phyloP scores from a whole-genome alignment of 768 basidiomycete species.

The Lactifluus pinguis region DNA sequence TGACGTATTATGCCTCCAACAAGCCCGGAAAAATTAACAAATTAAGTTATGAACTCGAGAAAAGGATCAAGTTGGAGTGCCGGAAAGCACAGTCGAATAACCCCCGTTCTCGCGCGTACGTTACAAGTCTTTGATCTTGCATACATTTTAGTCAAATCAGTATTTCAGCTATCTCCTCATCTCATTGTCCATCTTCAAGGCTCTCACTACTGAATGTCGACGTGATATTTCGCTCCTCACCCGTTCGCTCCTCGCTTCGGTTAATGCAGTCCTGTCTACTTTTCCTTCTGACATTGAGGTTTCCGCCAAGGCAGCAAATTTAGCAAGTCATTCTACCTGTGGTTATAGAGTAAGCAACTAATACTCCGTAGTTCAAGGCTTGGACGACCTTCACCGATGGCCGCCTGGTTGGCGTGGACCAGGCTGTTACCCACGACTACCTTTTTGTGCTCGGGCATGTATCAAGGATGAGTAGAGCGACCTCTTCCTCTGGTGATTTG shows the following conservation, averaged over 20 bases:
- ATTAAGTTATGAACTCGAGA: slow-evolving; percentile 68
- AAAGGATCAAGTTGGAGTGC: slow-evolving; percentile 54
- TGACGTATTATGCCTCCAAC: slow-evolving; percentile 84
- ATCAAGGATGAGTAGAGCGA: slow-evolving; percentile 46
- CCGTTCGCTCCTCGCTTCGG: slow-evolving; percentile 54
- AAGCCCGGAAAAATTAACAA: slow-evolving; percentile 74
- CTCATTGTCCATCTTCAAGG: slow-evolving; percentile 71
- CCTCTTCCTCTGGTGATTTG: slow-evolving; percentile 42
- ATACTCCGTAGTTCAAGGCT: slow-evolving; percentile 60
- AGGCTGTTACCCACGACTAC: slow-evolving; percentile 59
- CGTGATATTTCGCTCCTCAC: slow-evolving; percentile 73
- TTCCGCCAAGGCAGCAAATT: slow-evolving; percentile 64
- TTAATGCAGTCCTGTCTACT: slow-evolving; percentile 47
- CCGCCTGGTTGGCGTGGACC: slow-evolving; percentile 71
- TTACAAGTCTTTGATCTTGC: slow-evolving; percentile 15
- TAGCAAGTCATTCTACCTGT: slow-evolving; percentile 42
- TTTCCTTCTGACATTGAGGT: slow-evolving; percentile 66
- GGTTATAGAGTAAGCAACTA: not conserved
- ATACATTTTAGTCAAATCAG: not conserved
- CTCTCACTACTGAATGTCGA: slow-evolving; percentile 80
- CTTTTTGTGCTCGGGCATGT: slow-evolving; percentile 58
- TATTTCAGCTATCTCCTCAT: slow-evolving; percentile 61
- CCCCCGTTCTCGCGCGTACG: slow-evolving; percentile 70
- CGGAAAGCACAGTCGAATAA: slow-evolving; percentile 68
- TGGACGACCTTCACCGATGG: slow-evolving; percentile 93